Percentiles rank a stretch among this genome's conserved stretches.
These are phyloP conservation scores for Carallia pectinifolia DNA, from an alignment of 345 rosid genomes.

Conservation along the genomic window DNA sequence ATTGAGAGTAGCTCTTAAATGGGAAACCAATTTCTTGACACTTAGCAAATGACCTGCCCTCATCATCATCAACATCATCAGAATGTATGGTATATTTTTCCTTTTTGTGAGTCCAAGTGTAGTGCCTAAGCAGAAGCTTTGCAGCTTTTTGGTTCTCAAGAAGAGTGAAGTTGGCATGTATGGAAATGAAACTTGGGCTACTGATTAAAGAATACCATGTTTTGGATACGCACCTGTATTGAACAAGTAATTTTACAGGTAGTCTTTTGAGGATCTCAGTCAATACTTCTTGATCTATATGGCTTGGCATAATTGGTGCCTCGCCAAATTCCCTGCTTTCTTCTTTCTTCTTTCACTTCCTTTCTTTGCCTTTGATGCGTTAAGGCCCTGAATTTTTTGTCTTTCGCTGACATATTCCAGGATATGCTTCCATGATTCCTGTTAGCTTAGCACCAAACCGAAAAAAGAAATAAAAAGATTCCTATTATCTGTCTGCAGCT, in stretches of 20 bases:
- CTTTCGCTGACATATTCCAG: background rate
- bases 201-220: constrained; percentile 20
- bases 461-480: too few relatives aligned
- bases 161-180: constrained; percentile 11
- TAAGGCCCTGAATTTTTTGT: background rate
- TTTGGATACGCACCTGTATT: constrained; percentile 19
- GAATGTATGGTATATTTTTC: constrained; percentile 15
- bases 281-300: constrained; percentile 17
- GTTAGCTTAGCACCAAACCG: too few relatives aligned
- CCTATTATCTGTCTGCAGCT: too few relatives aligned
- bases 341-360: background rate
- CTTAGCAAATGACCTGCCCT: background rate
- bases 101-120: constrained; percentile 15
- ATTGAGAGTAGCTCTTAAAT: constrained; percentile 21
- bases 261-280: constrained; percentile 22
- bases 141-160: background rate
- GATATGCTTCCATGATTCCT: background rate
- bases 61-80: background rate
- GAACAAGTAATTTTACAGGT: constrained; percentile 6
- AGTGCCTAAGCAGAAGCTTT: constrained; percentile 22
- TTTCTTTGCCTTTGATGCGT: background rate
- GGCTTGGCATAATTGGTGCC: background rate
- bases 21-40: constrained; percentile 7
- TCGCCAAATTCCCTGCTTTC: background rate
- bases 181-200: constrained; percentile 17